Base-by-base conservation (phyloP, 176 grass and related monocot genomes). In the Cenchrus purpureus region DNA sequence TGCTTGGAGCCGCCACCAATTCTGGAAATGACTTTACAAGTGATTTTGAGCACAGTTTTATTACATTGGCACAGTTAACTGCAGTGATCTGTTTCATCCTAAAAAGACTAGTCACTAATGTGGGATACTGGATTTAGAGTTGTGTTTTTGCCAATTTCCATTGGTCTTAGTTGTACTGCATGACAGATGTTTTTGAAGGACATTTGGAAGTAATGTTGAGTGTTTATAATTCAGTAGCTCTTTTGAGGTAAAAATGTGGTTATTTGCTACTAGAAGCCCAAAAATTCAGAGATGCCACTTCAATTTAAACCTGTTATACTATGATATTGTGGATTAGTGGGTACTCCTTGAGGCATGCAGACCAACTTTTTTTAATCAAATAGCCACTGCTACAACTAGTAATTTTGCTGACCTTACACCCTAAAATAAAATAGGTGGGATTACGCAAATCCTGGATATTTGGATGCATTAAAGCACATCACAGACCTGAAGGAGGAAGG, bases 401-500 rank as follows among this genome's bases (percentile, higher is more conserved):
- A 37, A 80, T 25, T 62, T 68, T 37, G 6, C 64, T 40, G 25
- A 76, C 29, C 20, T 42, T 69, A 51, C 22, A 10, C 77, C 40
- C 19, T 74, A 34, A 84, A 85, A 90, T 72, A 98, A 86, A 80
- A 89, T 68, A 98, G 96, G 96, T 95, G 96, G 96, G 96, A 98
- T 87, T 98, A 98, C 54, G 85, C 93, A 71, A 98, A 98, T 89
- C 80, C 79, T 61, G 96, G 93, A 80, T 98, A 98, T 79, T 82
- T 98, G n/a, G 93, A 98, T 84, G 96, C 96, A 37, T 83, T 98
- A 12, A 95, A 95, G 78, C 93, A 98, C 75, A 82, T 98, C 31
- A 91, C 93, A 70, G 96, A 98, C 84, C 86, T 98, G 65, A 98
- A 98, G 68, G 96, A 95, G 75, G 91, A 98, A 89, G 96, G 93